A percentile compares a stretch with the other conserved stretches of the same genome.
These are phyloP conservation scores for Plasmodium coatneyi DNA, from an alignment of 169 alveolate genomes.

Conservation along the genomic window DNA sequence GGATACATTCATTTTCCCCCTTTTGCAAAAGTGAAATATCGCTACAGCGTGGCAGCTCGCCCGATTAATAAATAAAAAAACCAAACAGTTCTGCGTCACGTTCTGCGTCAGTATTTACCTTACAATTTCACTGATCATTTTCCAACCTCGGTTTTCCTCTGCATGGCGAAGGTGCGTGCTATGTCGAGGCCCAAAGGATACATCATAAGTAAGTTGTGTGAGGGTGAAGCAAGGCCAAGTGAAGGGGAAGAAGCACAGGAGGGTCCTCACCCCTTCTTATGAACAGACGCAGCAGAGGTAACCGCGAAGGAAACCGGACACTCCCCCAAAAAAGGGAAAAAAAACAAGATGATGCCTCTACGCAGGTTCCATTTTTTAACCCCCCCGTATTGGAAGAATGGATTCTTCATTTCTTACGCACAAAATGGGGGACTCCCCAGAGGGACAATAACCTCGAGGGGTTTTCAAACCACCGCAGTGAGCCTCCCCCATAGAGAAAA, in stretches of 20 bases:
- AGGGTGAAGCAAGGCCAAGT: neutral
- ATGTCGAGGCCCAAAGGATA: too few relatives aligned
- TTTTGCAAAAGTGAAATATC: neutral
- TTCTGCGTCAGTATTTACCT: neutral
- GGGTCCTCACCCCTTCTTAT: too few relatives aligned
- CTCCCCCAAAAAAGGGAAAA: neutral
- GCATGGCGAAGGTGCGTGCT: neutral
- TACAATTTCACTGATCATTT: neutral
- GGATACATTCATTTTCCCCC: neutral
- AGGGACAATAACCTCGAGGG: neutral
- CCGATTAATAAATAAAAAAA: neutral
- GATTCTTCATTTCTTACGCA: neutral
- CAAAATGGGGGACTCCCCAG: neutral
- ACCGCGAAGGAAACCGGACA: too few relatives aligned
- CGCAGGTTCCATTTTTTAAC: neutral
- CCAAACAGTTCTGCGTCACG: neutral
- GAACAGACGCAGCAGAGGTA: too few relatives aligned
- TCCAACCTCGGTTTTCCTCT: neutral
- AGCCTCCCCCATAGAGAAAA: neutral
- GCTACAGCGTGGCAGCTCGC: neutral
- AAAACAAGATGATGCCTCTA: neutral
- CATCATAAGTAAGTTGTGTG: neutral
- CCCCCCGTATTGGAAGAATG: neutral
- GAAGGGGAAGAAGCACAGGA: neutral
- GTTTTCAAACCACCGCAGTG: neutral